Conservation (phyloP, 352 stramenopile genomes). For the Phytophthora crassamura region DNA sequence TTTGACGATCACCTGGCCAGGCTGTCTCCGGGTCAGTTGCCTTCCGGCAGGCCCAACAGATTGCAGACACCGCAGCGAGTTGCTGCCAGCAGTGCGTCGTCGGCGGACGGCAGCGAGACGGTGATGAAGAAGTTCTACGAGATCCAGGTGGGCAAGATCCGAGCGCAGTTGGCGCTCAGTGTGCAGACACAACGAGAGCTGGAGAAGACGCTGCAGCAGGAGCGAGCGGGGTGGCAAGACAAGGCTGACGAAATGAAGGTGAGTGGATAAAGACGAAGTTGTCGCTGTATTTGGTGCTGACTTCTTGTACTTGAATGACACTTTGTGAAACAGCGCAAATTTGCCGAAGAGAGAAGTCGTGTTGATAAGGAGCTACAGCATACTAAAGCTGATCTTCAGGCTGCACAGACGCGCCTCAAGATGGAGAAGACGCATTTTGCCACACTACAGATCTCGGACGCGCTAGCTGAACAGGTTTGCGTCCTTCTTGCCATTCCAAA, state of each 20-base stretch:
- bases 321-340: conserved; percentile 9
- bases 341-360: conserved; percentile 18
- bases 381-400: conserved; percentile 30
- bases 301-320: too few relatives aligned
- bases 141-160: conserved; percentile 80
- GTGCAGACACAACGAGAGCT: conserved; percentile 56
- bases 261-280: neutral
- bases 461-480: conserved; percentile 62
- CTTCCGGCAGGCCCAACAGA: conserved; percentile 17
- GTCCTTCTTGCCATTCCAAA: neutral
- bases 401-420: conserved; percentile 45
- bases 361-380: conserved; percentile 37
- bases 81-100: conserved; percentile 1
- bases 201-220: conserved; percentile 55
- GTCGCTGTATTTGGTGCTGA: neutral
- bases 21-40: conserved; percentile 8
- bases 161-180: conserved; percentile 56
- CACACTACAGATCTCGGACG: conserved; percentile 70
- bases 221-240: conserved; percentile 42
- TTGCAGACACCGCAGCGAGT: conserved; percentile 11
- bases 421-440: conserved; percentile 73
- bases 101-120: conserved; percentile 22
- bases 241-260: conserved; percentile 39
- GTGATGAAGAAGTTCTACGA: conserved; percentile 88
- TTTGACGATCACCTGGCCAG: conserved; percentile 68